Base-by-base conservation (phyloP, 257 asterid genomes). In the Coffea eugenioides region DNA sequence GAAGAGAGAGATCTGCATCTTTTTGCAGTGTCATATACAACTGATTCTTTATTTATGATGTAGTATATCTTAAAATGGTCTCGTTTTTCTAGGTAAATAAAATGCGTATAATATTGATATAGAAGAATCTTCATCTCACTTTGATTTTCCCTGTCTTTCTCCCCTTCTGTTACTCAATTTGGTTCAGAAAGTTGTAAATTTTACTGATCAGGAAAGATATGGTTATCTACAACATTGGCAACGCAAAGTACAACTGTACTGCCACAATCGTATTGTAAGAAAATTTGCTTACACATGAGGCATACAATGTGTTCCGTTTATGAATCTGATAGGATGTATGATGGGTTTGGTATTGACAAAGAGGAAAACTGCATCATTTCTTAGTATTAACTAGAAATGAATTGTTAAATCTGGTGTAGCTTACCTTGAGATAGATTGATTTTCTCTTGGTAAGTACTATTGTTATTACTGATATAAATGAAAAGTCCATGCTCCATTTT, bases 311-410 rank as follows among this genome's bases (percentile, higher is more conserved):
- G 36, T 34, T 61, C 13, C 72, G 7, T 68, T 76, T 61, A 27
- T 72, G 39, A 78, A 67, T 68, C 70, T 34, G 20, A 20, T 66
- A 69, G 18, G 71, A 76, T 79, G 59, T 13, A 12, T 57, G 46
- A 23, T 49, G 54, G 61, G 25, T 12, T 45, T 25, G 7, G 9
- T 45, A n/a, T 48, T 12, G n/a, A 46, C 25, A 41, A 71, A n/a
- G 54, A n/a, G 27, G 25, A 34, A 31, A 48, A 20, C 18, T 62
- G 36, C 36, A 62, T 62, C 36, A n/a, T 21, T 25, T 62, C n/a
- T 2, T 2, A 15, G 68, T 62, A 36, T n/a, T 62, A 36, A 62
- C 6, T n/a, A n/a, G 16, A 3, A 62, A 36, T 62, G 13, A 62
- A n/a, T 62, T 14, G 1, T n/a, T n/a, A n/a, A 25, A n/a, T 62